Percentiles rank a stretch among this genome's conserved stretches.
phyloP scores from a whole-genome alignment of 495 filamentous ascomycete genomes.

The Trichoderma orchidacearum region DNA sequence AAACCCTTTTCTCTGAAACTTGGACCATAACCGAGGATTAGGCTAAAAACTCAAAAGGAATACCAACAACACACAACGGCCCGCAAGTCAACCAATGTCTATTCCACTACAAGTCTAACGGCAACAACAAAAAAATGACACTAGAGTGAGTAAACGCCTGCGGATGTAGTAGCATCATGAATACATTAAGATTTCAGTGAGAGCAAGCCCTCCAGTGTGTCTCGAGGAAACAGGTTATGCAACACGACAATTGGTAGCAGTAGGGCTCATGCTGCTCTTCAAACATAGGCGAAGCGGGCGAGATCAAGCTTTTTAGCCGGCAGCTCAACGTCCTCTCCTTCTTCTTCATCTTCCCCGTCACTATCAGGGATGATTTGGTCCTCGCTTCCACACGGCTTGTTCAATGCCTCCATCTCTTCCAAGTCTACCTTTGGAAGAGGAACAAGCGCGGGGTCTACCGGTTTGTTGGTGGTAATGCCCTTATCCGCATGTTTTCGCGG shows the following conservation, averaged over 20 bases:
- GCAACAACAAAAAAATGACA: not conserved
- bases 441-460: constrained; percentile 25
- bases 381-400: constrained; percentile 49
- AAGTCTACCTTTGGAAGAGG: constrained; percentile 27
- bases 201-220: not conserved
- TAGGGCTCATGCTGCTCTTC: too few species aligned
- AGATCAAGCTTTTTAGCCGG: not conserved
- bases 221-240: not conserved
- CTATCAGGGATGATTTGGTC: constrained; percentile 61
- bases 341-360: constrained; percentile 41
- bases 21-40: too few species aligned
- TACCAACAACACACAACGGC: not conserved
- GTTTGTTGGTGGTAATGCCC: constrained; percentile 8
- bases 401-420: constrained; percentile 22
- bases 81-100: not conserved
- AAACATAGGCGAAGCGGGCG: not conserved
- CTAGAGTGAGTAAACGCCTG: not conserved
- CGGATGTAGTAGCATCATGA: not conserved
- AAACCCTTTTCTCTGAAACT: too few species aligned
- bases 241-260: not conserved
- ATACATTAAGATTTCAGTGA: not conserved
- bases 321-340: constrained; percentile 1
- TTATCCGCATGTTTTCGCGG: constrained; percentile 17
- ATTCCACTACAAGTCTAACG: not conserved
- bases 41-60: not conserved